phyloP scores from a whole-genome alignment of 2,329 filamentous ascomycete species.

The Atkinsonella texensis region DNA sequence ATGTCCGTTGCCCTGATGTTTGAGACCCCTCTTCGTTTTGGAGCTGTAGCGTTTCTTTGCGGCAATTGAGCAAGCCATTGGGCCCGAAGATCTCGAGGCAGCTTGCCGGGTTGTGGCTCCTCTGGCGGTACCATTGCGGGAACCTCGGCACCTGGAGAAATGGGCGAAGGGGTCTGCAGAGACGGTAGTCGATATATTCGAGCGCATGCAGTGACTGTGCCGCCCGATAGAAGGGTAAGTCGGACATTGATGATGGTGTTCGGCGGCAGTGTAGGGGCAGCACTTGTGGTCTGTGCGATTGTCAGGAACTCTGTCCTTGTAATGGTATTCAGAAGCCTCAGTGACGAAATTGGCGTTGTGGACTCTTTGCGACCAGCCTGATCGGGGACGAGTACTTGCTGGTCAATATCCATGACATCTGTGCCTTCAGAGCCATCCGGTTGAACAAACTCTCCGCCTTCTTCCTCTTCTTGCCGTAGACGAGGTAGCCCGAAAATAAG shows the following conservation, averaged over 20 bases:
- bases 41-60: neutral
- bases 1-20: slow-evolving; percentile 15
- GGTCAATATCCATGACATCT: slow-evolving; percentile 22
- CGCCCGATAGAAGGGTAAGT: slow-evolving; percentile 56
- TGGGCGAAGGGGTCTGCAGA: slow-evolving; percentile 8
- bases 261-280: slow-evolving; percentile 15
- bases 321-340: slow-evolving; percentile 13
- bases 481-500: slow-evolving; percentile 36
- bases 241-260: slow-evolving; percentile 46
- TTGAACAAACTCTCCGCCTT: slow-evolving; percentile 4
- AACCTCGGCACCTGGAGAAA: slow-evolving; percentile 29
- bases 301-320: slow-evolving; percentile 19
- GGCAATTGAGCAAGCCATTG: slow-evolving; percentile 58
- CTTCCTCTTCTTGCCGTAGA: slow-evolving; percentile 6
- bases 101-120: slow-evolving; percentile 5
- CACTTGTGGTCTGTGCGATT: slow-evolving; percentile 12
- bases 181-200: slow-evolving; percentile 74
- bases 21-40: neutral
- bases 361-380: neutral
- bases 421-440: slow-evolving; percentile 7
- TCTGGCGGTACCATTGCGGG: slow-evolving; percentile 29
- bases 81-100: slow-evolving; percentile 41
- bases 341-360: neutral
- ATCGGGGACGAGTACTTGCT: slow-evolving; percentile 3
- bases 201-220: slow-evolving; percentile 58